phyloP scores from a whole-genome alignment of 208 protist genomes.

The Leishmania tarentolae region DNA sequence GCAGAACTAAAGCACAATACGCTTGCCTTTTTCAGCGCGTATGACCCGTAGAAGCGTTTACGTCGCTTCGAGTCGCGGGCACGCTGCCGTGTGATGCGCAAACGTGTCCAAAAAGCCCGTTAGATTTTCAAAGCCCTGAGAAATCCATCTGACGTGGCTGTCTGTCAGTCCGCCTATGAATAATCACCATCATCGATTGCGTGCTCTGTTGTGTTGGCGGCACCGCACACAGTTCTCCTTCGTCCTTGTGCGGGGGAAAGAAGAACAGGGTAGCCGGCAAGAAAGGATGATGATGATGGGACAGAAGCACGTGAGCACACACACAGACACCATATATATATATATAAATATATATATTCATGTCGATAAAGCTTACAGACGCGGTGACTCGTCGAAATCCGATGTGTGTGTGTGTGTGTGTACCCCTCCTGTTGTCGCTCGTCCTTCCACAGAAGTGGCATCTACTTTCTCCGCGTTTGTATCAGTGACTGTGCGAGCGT shows the following conservation, averaged over 20 bases:
- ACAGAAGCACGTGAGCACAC: background rate
- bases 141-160: background rate
- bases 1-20: background rate
- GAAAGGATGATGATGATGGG: background rate
- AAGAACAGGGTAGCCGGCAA: background rate
- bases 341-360: background rate
- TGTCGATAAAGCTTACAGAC: no score
- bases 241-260: no score
- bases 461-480: background rate
- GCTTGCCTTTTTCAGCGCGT: background rate
- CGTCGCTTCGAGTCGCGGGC: background rate
- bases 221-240: background rate
- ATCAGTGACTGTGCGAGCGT: background rate
- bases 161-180: background rate
- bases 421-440: background rate
- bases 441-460: background rate
- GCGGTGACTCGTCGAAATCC: background rate
- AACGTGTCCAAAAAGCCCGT: background rate
- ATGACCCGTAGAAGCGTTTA: background rate
- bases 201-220: background rate
- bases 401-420: background rate
- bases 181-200: background rate
- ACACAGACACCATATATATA: no score
- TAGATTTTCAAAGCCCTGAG: background rate
- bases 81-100: background rate